Evolutionary conservation across 1,284 basidiomycete genomes (phyloP).

Genomic region (Caloboletus firmus): DNA sequence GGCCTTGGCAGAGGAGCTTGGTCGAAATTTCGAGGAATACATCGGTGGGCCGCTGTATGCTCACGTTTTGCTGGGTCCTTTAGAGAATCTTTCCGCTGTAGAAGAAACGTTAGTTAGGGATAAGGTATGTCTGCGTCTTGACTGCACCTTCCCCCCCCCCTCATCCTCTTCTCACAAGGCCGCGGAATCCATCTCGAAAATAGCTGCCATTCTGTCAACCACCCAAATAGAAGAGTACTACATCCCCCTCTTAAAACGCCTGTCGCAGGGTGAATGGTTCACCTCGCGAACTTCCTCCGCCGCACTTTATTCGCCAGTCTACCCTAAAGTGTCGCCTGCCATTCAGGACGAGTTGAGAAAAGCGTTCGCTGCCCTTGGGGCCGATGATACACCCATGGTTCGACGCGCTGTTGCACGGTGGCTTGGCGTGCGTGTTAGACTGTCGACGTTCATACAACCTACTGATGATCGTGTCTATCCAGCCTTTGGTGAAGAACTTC

Average conservation of each 20-base stretch:
- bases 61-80: conserved; percentile 86
- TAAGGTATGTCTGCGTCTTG: conserved; percentile 62
- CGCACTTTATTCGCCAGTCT: conserved; percentile 92
- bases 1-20: conserved; percentile 95
- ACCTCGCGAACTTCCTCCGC: conserved; percentile 98
- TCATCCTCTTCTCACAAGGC: conserved; percentile 55
- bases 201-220: conserved; percentile 78
- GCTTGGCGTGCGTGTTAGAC: conserved; percentile 73
- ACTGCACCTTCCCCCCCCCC: conserved; percentile 4
- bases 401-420: conserved; percentile 95
- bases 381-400: conserved; percentile 99
- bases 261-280: conserved; percentile 98
- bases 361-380: conserved; percentile 80
- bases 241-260: conserved; percentile 87
- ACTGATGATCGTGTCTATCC: conserved; percentile 11
- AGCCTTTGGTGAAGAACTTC: conserved; percentile 80
- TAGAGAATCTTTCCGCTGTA: conserved; percentile 95
- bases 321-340: conserved; percentile 70
- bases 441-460: background rate
- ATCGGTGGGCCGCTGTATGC: conserved; percentile 90
- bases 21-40: conserved; percentile 90
- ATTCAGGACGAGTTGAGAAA: conserved; percentile 90
- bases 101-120: conserved; percentile 99
- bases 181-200: conserved; percentile 94
- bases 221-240: conserved; percentile 89